A percentile compares a stretch with the other conserved stretches of the same genome.
These are phyloP conservation scores for Lophiotrema nucula DNA, from an alignment of 495 filamentous ascomycete species.

Conservation along the genomic window DNA sequence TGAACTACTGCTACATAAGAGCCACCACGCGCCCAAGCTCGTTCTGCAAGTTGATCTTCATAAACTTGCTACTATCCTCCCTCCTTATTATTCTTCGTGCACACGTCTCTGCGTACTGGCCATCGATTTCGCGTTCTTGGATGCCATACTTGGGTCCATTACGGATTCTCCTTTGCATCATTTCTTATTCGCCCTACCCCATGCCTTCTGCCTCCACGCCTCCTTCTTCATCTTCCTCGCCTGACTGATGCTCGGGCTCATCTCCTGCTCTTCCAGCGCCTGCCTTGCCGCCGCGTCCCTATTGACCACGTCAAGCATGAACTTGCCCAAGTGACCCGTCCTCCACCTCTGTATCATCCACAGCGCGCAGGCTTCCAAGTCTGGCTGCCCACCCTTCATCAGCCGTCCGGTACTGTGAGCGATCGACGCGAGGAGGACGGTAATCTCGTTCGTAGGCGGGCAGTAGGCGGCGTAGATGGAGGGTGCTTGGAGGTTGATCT, in stretches of 20 bases:
- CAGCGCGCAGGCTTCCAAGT: constrained; percentile 70
- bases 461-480: constrained; percentile 63
- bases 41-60: no score
- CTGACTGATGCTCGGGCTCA: constrained; percentile 39
- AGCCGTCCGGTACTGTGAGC: constrained; percentile 74
- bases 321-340: constrained; percentile 68
- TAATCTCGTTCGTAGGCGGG: constrained; percentile 77
- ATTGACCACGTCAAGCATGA: constrained; percentile 75
- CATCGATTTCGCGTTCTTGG: neutral
- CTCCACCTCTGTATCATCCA: constrained; percentile 87
- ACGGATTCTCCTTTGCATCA: neutral
- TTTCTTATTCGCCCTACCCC: constrained; percentile 5
- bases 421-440: constrained; percentile 63
- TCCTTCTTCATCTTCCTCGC: constrained; percentile 41
- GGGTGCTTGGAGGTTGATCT: constrained; percentile 65
- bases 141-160: neutral
- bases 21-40: no score
- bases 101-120: neutral
- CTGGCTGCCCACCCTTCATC: constrained; percentile 68
- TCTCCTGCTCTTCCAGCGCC: constrained; percentile 26
- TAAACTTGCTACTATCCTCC: no score
- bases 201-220: constrained; percentile 21
- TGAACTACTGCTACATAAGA: no score
- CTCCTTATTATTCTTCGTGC: no score
- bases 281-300: constrained; percentile 53